These are phyloP conservation scores for Cyberlindnera mycetangii DNA, from an alignment of 805 yeast genomes.

Conservation along the genomic window DNA sequence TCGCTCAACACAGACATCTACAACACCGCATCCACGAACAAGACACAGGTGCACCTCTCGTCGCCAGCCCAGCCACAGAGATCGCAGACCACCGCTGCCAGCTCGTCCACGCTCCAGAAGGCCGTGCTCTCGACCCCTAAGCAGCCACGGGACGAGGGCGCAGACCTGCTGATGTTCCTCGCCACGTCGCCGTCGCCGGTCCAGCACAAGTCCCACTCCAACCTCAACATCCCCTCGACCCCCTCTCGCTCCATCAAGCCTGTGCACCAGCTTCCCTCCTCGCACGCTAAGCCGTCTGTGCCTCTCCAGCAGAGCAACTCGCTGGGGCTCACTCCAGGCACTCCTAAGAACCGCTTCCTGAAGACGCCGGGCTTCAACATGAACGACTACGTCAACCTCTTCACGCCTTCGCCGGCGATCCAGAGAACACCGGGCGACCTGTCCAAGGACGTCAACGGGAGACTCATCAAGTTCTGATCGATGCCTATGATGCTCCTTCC, in stretches of 20 bases:
- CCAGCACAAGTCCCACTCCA: slow-evolving; percentile 19
- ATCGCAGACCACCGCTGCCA: neutral
- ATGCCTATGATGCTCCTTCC: neutral
- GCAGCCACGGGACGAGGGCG: slow-evolving; percentile 56
- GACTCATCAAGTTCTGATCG: slow-evolving; percentile 23
- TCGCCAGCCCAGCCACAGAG: slow-evolving; percentile 21
- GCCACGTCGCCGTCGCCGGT: slow-evolving; percentile 79
- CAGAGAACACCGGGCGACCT: slow-evolving; percentile 35
- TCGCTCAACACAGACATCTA: slow-evolving; percentile 23
- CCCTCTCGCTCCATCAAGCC: slow-evolving; percentile 20
- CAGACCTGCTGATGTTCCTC: slow-evolving; percentile 73
- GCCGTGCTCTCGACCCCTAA: slow-evolving; percentile 26
- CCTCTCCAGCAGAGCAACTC: slow-evolving; percentile 15
- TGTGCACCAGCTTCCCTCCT: slow-evolving; percentile 14
- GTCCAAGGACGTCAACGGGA: slow-evolving; percentile 28
- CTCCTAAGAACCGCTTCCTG: slow-evolving; percentile 29
- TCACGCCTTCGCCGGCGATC: slow-evolving; percentile 64
- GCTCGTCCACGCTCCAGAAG: slow-evolving; percentile 9
- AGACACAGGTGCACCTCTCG: slow-evolving; percentile 22
- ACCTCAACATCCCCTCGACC: slow-evolving; percentile 21
- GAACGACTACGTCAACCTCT: slow-evolving; percentile 77
- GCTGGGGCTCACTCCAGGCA: slow-evolving; percentile 23
- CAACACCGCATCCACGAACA: slow-evolving; percentile 27
- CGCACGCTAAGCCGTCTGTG: slow-evolving; percentile 10
- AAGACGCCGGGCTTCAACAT: slow-evolving; percentile 72